Conservation (phyloP, 1,139 yeast species). For the Yamadazyma dushanensis region DNA sequence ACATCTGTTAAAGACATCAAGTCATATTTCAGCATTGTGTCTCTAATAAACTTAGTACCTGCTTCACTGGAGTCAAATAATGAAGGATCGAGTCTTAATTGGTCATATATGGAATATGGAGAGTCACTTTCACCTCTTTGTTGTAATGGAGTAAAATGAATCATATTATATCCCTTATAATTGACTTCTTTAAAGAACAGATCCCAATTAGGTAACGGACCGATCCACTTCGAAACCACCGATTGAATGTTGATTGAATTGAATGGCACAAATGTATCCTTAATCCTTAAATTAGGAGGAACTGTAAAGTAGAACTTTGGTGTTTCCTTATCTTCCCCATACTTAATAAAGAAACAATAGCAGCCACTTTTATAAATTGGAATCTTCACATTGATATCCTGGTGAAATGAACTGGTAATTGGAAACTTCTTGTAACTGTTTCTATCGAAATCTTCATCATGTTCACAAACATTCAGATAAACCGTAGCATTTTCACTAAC, state of each 20-base stretch:
- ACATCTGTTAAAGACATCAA: slow-evolving; percentile 85
- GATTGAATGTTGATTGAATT: slow-evolving; percentile 85
- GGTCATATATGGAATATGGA: slow-evolving; percentile 90
- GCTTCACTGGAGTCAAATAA: slow-evolving; percentile 50
- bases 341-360: slow-evolving; percentile 64
- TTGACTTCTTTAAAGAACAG: slow-evolving; percentile 59
- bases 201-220: slow-evolving; percentile 66
- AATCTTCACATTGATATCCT: slow-evolving; percentile 62
- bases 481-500: slow-evolving; percentile 70
- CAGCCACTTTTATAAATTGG: slow-evolving; percentile 76
- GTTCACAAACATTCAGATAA: slow-evolving; percentile 72
- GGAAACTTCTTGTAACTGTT: slow-evolving; percentile 49
- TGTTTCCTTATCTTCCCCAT: slow-evolving; percentile 41
- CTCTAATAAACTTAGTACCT: slow-evolving; percentile 28
- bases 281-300: slow-evolving; percentile 69
- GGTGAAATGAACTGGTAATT: slow-evolving; percentile 51
- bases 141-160: slow-evolving; percentile 94
- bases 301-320: slow-evolving; percentile 73
- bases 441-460: slow-evolving; percentile 52
- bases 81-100: slow-evolving; percentile 68
- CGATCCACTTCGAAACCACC: slow-evolving; percentile 90
- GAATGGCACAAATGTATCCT: slow-evolving; percentile 60
- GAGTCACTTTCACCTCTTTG: slow-evolving; percentile 86
- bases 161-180: slow-evolving; percentile 85
- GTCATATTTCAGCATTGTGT: slow-evolving; percentile 54